Conservation (phyloP, 768 basidiomycete genomes). For the Boletus pseudo-olivaceus region DNA sequence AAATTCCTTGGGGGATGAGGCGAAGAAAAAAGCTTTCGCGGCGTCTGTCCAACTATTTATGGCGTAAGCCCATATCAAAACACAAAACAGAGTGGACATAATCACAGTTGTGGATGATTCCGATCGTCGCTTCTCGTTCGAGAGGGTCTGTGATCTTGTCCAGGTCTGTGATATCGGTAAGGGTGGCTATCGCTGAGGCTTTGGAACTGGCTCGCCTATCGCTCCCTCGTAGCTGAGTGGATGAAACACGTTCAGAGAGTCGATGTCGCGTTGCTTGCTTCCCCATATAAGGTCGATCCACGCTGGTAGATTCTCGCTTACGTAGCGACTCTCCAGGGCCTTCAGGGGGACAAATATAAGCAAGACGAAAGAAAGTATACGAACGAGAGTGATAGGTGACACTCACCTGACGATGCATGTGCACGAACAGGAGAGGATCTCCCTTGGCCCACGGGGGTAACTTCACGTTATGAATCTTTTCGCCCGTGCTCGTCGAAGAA, state of each 20-base stretch:
- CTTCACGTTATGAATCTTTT: slow-evolving; percentile 83
- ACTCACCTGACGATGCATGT: slow-evolving; percentile 68
- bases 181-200: background rate
- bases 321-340: slow-evolving; percentile 86
- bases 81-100: slow-evolving; percentile 14
- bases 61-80: background rate
- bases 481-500: slow-evolving; percentile 64
- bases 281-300: slow-evolving; percentile 98
- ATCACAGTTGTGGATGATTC: slow-evolving; percentile 91
- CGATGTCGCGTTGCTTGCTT: slow-evolving; percentile 74
- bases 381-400: background rate
- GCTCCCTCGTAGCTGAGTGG: slow-evolving; percentile 92
- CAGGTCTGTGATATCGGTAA: slow-evolving; percentile 50
- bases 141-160: slow-evolving; percentile 83
- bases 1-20: slow-evolving; percentile 76
- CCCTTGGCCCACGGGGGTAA: slow-evolving; percentile 87
- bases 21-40: slow-evolving; percentile 72
- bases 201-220: slow-evolving; percentile 47
- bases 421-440: slow-evolving; percentile 81
- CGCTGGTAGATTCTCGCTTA: slow-evolving; percentile 75
- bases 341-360: slow-evolving; percentile 23
- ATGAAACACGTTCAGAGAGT: slow-evolving; percentile 83
- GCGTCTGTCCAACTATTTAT: slow-evolving; percentile 81
- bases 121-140: slow-evolving; percentile 88
- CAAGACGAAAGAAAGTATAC: background rate